These are phyloP conservation scores for Spencermartinsiella ligniputridi DNA, from an alignment of 1,139 yeast genomes.

Conservation along the genomic window DNA sequence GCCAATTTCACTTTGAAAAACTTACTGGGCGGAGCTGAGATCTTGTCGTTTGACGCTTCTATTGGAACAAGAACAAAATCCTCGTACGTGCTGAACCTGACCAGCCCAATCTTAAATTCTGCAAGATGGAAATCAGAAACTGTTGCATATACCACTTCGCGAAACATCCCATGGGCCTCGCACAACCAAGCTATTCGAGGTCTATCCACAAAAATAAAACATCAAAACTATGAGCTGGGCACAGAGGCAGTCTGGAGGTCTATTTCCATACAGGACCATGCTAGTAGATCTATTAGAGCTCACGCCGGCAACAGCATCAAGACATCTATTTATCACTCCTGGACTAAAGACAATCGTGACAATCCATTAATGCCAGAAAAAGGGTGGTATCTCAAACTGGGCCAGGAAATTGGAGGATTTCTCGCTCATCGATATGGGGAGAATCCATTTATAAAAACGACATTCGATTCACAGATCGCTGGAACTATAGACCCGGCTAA, in stretches of 20 bases:
- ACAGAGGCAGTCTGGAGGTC: conserved; percentile 61
- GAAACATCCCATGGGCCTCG: conserved; percentile 65
- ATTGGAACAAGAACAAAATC: conserved; percentile 59
- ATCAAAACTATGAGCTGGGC: conserved; percentile 43
- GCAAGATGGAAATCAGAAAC: conserved; percentile 52
- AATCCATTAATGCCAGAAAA: conserved; percentile 33
- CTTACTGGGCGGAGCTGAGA: conserved; percentile 24
- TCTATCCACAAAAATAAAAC: conserved; percentile 46
- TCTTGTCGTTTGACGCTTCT: conserved; percentile 19
- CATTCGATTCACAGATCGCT: conserved; percentile 30
- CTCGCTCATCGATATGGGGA: conserved; percentile 7
- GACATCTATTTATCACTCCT: conserved; percentile 32
- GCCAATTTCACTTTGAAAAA: conserved; percentile 19
- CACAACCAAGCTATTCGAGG: conserved; percentile 62
- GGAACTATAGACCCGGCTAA: conserved; percentile 12
- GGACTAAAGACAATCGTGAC: conserved; percentile 34
- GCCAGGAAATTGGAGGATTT: conserved; percentile 45
- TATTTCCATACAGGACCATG: conserved; percentile 40
- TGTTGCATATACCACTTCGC: conserved; percentile 47
- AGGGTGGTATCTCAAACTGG: conserved; percentile 53
- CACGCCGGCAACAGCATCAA: conserved; percentile 38
- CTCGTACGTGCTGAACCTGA: conserved; percentile 53
- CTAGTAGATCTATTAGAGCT: conserved; percentile 27
- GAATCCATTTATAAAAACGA: conserved; percentile 32
- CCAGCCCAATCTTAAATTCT: conserved; percentile 51